Evolutionary conservation across 371 early-diverging fungal species (phyloP).

Genomic region (Umbelopsis sp.): DNA sequence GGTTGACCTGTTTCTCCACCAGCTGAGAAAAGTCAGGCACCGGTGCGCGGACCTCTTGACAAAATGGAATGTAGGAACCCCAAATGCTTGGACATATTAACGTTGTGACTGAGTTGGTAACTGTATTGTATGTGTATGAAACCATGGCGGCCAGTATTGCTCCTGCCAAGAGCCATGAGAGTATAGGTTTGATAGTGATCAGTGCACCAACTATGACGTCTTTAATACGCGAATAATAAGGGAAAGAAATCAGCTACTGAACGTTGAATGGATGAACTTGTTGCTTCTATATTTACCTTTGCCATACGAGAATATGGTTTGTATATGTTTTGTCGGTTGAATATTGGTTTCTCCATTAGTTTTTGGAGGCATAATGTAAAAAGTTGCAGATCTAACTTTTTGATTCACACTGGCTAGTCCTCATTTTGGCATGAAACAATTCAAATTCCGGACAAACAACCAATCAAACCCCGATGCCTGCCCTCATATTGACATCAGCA

Average conservation of each 20-base stretch:
- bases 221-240: not conserved
- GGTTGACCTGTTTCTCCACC: slow-evolving; percentile 44
- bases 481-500: no score
- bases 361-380: slow-evolving; percentile 1
- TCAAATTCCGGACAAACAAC: not conserved
- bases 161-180: slow-evolving; percentile 19
- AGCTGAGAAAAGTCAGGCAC: slow-evolving; percentile 53
- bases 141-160: slow-evolving; percentile 20
- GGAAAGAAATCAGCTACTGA: slow-evolving; percentile 1
- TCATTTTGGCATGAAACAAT: not conserved
- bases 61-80: slow-evolving; percentile 28
- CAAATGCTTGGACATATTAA: slow-evolving; percentile 29
- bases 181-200: slow-evolving; percentile 27
- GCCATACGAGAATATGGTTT: not conserved
- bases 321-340: not conserved
- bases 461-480: not conserved
- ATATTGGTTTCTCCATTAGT: not conserved
- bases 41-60: slow-evolving; percentile 24
- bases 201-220: slow-evolving; percentile 25
- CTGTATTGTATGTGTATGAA: slow-evolving; percentile 21
- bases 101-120: slow-evolving; percentile 16
- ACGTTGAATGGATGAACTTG: not conserved
- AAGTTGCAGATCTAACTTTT: not conserved
- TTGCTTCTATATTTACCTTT: not conserved
- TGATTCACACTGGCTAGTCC: no score